A percentile compares a stretch with the other conserved stretches of the same genome.
Conservation (phyloP, 129 eudicot species). For the Deinandra increscens region DNA sequence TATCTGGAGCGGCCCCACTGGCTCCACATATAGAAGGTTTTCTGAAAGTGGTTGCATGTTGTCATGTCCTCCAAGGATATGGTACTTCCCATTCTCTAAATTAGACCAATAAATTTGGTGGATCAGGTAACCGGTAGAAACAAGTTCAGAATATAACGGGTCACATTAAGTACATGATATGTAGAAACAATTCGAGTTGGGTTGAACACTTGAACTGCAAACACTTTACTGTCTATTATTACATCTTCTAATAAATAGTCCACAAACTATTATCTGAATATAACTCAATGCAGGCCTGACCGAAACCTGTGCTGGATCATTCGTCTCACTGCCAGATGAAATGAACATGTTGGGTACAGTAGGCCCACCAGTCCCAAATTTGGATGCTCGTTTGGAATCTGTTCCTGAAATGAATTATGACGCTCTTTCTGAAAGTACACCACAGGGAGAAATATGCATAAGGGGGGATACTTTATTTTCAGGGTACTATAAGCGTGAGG, state of each 20-base stretch:
- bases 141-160: not conserved
- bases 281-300: slow-evolving; percentile 57
- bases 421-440: slow-evolving; percentile 63
- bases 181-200: not conserved
- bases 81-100: slow-evolving; percentile 38
- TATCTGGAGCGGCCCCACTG: slow-evolving; percentile 89
- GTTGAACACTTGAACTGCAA: not conserved
- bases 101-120: not conserved
- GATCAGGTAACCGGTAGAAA: not conserved
- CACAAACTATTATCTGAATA: slow-evolving; percentile 8
- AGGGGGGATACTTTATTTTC: slow-evolving; percentile 63
- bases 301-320: slow-evolving; percentile 83
- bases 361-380: slow-evolving; percentile 78
- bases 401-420: slow-evolving; percentile 82
- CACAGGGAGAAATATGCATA: slow-evolving; percentile 79
- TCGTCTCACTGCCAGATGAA: slow-evolving; percentile 67
- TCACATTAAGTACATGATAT: not conserved
- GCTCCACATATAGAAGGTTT: slow-evolving; percentile 73
- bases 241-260: slow-evolving; percentile 6
- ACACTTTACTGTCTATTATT: not conserved
- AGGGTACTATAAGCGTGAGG: slow-evolving; percentile 79
- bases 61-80: slow-evolving; percentile 81
- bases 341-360: slow-evolving; percentile 75
- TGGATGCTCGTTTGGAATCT: slow-evolving; percentile 75
- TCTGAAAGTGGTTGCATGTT: slow-evolving; percentile 72